Base-by-base conservation (phyloP, 1,139 yeast genomes). In the Scheffersomyces titani region DNA sequence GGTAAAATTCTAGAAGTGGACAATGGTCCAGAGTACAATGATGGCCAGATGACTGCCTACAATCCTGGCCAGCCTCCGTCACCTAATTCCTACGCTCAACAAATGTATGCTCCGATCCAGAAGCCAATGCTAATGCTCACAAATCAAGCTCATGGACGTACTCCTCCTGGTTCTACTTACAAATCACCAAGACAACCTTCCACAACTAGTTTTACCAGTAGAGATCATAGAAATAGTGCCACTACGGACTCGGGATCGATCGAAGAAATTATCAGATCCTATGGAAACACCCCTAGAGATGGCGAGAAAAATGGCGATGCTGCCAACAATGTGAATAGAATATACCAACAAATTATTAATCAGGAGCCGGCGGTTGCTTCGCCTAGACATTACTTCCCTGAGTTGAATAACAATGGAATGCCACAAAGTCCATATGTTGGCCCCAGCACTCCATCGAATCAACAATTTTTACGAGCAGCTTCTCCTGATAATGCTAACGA, bases 1-100 rank as follows among this genome's bases (percentile, higher is more conserved):
- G 82, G 86, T 18, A 85, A 85, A 65, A 74, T 77, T 6, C 68
- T 77, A 55, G 82, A 78, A 59, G 74, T 73, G 20, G 77, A 71
- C 48, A 65, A 63, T 50, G 59, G 62, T 40, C 54, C 51, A 49
- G 48, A 52, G n/a, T 58, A 55, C 21, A 53, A 54, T 44, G 61
- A 58, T 49, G 64, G 63, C 50, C 69, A 61, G 54, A 61, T 67
- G 57, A 62, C 72, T 4, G 49, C 69, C 13, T 68, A 69, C 55
- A 64, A 63, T 40, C 64, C 52, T 21, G 55, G 51, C 21, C 56
- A 48, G 19, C 44, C 24, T n/a, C 18, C 54, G 30, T 16, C 48
- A 44, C 60, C 64, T 11, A 54, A 47, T 16, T 55, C 55, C 1
- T 52, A 40, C 40, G 44, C 57, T 6, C 57, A 54, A 16, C 53